phyloP scores from a whole-genome alignment of 441 rosid species.

The Pelargonium myrrhifolium region DNA sequence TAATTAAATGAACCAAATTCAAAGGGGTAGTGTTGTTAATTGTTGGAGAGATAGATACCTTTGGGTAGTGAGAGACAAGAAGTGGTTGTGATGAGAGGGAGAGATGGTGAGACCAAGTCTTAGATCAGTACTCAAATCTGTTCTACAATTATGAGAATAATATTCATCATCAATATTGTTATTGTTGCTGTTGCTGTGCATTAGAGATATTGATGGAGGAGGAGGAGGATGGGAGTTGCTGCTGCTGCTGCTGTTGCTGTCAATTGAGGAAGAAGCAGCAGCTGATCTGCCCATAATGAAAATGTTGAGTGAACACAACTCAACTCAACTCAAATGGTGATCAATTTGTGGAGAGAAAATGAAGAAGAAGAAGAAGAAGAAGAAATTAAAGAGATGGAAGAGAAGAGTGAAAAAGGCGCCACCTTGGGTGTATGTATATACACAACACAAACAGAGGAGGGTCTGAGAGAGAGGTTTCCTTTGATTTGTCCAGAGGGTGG shows the following conservation, averaged over 20 bases:
- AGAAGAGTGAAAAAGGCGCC: conserved; percentile 21
- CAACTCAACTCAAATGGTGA: not conserved
- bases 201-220: conserved; percentile 12
- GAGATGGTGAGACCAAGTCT: conserved; percentile 32
- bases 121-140: conserved; percentile 29
- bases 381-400: no score
- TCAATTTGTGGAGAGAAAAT: not conserved
- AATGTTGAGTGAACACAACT: no score
- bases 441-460: conserved; percentile 12
- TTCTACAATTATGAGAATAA: no score
- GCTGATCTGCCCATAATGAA: not conserved
- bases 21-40: not conserved
- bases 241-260: conserved; percentile 24
- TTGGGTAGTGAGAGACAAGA: conserved; percentile 1
- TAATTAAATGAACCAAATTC: no score
- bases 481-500: conserved; percentile 27
- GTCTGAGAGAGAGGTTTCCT: not conserved
- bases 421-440: conserved; percentile 7
- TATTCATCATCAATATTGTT: no score
- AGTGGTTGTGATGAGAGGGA: conserved; percentile 15
- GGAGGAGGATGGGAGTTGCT: conserved; percentile 1
- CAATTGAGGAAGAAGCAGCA: conserved; percentile 25
- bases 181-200: conserved; percentile 7
- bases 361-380: not conserved
- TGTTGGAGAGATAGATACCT: not conserved